Percentiles rank a stretch among this genome's conserved stretches.
Conservation (phyloP, 306 rosid genomes). For the Notholithocarpus densiflorus region DNA sequence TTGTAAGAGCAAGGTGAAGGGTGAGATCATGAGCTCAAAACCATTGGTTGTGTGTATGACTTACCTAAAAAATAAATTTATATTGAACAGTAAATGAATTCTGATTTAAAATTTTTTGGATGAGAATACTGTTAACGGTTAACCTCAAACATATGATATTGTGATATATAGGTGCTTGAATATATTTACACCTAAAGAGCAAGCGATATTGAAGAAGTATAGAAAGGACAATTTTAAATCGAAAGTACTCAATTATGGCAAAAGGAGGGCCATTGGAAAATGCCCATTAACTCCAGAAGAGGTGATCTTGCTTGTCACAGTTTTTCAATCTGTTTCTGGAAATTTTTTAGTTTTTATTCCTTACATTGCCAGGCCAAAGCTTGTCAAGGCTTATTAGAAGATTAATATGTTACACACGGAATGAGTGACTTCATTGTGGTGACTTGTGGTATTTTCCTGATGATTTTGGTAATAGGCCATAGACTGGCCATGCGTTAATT, state of each 20-base stretch:
- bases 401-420: neutral
- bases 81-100: neutral
- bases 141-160: constrained; percentile 14
- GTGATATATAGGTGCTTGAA: constrained; percentile 68
- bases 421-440: neutral
- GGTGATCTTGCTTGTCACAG: constrained; percentile 47
- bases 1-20: too few relatives aligned
- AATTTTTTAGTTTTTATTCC: neutral
- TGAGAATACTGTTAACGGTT: neutral
- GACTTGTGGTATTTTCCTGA: neutral
- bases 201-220: constrained; percentile 68
- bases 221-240: constrained; percentile 81
- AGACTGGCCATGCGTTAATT: neutral
- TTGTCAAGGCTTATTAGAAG: neutral
- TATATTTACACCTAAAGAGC: constrained; percentile 70
- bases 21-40: too few relatives aligned
- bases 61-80: neutral
- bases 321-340: constrained; percentile 12
- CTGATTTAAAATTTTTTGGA: neutral
- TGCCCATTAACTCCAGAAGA: constrained; percentile 98
- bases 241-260: constrained; percentile 65
- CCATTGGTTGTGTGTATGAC: too few relatives aligned
- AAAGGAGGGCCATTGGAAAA: constrained; percentile 96
- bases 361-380: neutral
- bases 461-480: neutral